These are phyloP conservation scores for Penicillium sclerotiorum DNA, from an alignment of 2,329 filamentous ascomycete species.

Conservation along the genomic window DNA sequence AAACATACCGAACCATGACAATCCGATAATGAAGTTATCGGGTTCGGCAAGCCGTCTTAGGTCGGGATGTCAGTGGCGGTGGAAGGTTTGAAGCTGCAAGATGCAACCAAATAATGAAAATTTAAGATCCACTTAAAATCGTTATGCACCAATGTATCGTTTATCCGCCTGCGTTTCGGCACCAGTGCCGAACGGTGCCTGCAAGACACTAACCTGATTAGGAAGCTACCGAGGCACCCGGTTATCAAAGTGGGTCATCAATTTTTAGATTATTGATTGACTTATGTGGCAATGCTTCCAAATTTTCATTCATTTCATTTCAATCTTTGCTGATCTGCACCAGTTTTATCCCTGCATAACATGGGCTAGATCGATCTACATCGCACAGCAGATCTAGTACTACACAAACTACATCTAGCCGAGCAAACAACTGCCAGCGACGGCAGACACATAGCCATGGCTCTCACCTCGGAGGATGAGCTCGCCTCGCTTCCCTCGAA, in stretches of 20 bases:
- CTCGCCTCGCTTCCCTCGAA: conserved; percentile 17
- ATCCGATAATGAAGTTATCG: no score
- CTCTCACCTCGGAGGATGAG: conserved; percentile 13
- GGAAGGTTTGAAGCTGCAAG: no score
- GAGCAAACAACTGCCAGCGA: not conserved
- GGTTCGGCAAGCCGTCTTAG: no score
- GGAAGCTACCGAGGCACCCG: conserved; percentile 14
- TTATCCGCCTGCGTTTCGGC: no score
- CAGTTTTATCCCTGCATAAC: not conserved
- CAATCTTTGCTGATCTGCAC: not conserved
- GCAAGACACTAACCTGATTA: conserved; percentile 1
- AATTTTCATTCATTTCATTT: not conserved
- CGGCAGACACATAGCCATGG: conserved; percentile 9
- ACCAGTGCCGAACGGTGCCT: not conserved
- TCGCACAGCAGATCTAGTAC: not conserved
- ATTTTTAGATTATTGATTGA: not conserved
- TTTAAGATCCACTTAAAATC: no score
- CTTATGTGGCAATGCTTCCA: conserved; percentile 6
- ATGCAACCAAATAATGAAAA: no score
- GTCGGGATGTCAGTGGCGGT: no score
- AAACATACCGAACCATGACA: no score
- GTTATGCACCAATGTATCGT: not conserved
- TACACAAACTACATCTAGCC: not conserved
- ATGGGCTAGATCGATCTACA: conserved; percentile 4
- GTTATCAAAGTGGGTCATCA: conserved; percentile 16